Evolutionary conservation across 1,284 basidiomycete genomes (phyloP).

Genomic region (Cryptococcus amylolentus): DNA sequence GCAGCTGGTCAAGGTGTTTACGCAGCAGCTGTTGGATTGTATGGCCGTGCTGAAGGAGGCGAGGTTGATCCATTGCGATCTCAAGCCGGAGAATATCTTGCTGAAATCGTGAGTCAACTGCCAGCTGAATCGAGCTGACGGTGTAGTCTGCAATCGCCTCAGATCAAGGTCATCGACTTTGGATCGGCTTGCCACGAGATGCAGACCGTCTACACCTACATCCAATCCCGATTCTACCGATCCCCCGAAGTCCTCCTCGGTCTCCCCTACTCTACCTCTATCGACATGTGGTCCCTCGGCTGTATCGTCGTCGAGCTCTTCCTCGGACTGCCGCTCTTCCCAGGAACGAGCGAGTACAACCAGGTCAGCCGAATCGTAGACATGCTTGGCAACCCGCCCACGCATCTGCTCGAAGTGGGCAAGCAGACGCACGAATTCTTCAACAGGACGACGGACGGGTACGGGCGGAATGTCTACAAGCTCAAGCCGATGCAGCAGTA

Average conservation of each 20-base stretch:
- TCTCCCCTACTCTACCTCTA: slow-evolving; percentile 85
- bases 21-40: slow-evolving; percentile 88
- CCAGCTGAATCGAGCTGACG: slow-evolving; percentile 2
- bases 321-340: slow-evolving; percentile 91
- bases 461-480: slow-evolving; percentile 81
- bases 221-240: slow-evolving; percentile 97
- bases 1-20: slow-evolving; percentile 96
- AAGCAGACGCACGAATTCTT: slow-evolving; percentile 97
- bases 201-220: slow-evolving; percentile 99
- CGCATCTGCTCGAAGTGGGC: slow-evolving; percentile 90
- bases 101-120: slow-evolving; percentile 71
- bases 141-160: slow-evolving; percentile 83
- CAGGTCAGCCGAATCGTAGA: slow-evolving; percentile 95
- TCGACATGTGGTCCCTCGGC: slow-evolving; percentile 99
- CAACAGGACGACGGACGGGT: slow-evolving; percentile 70
- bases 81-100: slow-evolving; percentile 95
- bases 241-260: slow-evolving; percentile 96
- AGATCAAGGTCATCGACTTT: slow-evolving; percentile 99
- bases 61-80: slow-evolving; percentile 92
- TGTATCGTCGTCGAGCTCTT: slow-evolving; percentile 99
- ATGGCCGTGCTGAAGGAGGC: slow-evolving; percentile 91
- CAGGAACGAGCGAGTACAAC: slow-evolving; percentile 98
- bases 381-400: slow-evolving; percentile 87
- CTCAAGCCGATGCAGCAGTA: slow-evolving; percentile 94
- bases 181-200: slow-evolving; percentile 98